These are phyloP conservation scores for Syzygium grande DNA, from an alignment of 345 rosid species.

Conservation along the genomic window DNA sequence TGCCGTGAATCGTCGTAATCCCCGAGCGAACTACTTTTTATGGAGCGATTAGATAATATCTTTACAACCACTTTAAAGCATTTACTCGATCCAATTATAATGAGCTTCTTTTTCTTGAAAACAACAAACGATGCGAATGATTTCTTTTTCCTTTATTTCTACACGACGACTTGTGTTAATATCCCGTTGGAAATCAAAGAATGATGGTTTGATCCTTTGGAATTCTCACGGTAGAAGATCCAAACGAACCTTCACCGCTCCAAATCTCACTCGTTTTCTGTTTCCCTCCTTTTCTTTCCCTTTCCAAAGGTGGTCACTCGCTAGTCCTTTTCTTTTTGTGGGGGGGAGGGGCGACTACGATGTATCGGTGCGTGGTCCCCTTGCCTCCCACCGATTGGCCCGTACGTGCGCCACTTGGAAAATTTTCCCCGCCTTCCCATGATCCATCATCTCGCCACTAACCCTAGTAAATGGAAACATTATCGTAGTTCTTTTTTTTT, in stretches of 20 bases:
- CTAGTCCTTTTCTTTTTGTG: background rate
- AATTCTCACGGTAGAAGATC: background rate
- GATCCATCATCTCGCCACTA: background rate
- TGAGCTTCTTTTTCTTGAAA: background rate
- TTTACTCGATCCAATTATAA: background rate
- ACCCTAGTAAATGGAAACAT: background rate
- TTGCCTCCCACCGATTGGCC: background rate
- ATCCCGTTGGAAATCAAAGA: background rate
- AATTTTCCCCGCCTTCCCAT: background rate
- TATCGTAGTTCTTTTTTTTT: too few species aligned
- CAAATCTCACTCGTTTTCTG: background rate
- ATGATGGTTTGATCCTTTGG: background rate
- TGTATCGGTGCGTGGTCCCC: background rate
- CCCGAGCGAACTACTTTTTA: background rate
- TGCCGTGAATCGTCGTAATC: background rate
- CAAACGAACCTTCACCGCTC: background rate
- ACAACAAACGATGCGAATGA: rapidly evolving
- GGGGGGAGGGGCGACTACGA: background rate
- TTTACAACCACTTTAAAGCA: background rate
- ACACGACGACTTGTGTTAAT: rapidly evolving
- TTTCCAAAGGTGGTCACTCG: background rate
- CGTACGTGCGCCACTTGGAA: background rate
- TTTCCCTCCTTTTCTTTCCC: background rate
- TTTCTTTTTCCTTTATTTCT: background rate
- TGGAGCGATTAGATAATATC: background rate